Evolutionary conservation across 345 rosid species (phyloP).

Genomic region (Barbarea vulgaris): DNA sequence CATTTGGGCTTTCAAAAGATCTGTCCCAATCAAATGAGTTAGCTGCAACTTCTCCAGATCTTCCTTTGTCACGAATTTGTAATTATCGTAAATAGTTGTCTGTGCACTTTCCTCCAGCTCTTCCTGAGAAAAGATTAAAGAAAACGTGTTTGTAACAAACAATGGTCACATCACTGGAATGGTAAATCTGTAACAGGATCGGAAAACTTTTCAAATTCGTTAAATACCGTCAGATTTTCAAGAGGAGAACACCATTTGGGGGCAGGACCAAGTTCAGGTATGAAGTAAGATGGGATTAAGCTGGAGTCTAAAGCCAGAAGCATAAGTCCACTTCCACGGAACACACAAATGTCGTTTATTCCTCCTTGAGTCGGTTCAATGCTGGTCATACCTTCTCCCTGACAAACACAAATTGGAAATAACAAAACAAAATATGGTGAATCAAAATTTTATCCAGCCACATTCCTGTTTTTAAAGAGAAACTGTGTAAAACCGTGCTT

Average conservation of each 20-base stretch:
- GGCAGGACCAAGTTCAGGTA: slow-evolving; percentile 95
- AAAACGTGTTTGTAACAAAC: slow-evolving; percentile 7
- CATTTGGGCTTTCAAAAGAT: slow-evolving; percentile 89
- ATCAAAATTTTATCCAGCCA: slow-evolving; percentile 8
- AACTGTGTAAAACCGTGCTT: neutral
- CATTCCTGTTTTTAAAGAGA: neutral
- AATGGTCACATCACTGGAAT: slow-evolving; percentile 5
- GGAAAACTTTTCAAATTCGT: neutral
- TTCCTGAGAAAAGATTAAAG: slow-evolving; percentile 59
- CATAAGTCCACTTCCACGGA: slow-evolving; percentile 84
- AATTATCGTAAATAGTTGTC: slow-evolving; percentile 80
- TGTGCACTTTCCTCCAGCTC: slow-evolving; percentile 90
- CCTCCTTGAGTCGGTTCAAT: slow-evolving; percentile 85
- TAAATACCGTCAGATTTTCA: slow-evolving; percentile 77
- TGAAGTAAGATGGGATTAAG: slow-evolving; percentile 83
- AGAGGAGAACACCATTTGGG: slow-evolving; percentile 90
- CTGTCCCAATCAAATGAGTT: slow-evolving; percentile 85
- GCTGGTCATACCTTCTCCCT: slow-evolving; percentile 95
- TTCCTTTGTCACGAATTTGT: slow-evolving; percentile 82
- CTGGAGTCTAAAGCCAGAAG: slow-evolving; percentile 80
- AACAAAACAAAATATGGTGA: neutral
- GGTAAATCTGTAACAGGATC: neutral
- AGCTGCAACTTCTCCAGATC: slow-evolving; percentile 83
- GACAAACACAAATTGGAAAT: slow-evolving; percentile 4
- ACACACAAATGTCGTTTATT: slow-evolving; percentile 88